phyloP scores from a whole-genome alignment of 148 eudicot genomes.

The Fagopyrum homotropicum region DNA sequence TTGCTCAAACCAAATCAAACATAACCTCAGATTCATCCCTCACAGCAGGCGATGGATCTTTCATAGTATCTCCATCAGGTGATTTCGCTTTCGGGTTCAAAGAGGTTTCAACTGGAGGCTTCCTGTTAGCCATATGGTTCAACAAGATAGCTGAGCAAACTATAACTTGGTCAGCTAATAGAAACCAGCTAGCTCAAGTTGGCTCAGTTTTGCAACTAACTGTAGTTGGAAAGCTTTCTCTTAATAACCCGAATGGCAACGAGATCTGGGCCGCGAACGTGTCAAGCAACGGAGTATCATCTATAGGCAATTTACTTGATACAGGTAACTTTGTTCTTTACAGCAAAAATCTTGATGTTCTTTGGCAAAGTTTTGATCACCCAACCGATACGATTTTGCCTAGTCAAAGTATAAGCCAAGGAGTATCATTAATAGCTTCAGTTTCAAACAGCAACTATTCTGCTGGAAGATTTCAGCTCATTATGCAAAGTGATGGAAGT shows the following conservation, averaged over 20 bases:
- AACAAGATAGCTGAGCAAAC: constrained; percentile 17
- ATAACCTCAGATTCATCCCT: constrained; percentile 3
- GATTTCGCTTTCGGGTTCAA: constrained; percentile 16
- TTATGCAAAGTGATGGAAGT: constrained; percentile 11
- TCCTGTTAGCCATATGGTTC: constrained; percentile 23
- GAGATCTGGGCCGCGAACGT: constrained; percentile 13
- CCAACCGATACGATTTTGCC: constrained; percentile 23
- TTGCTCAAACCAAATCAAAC: background rate
- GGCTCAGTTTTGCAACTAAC: constrained; percentile 15
- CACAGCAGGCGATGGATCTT: background rate
- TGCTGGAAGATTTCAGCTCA: constrained; percentile 14
- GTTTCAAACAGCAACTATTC: background rate
- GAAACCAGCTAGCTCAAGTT: background rate
- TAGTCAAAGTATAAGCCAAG: constrained; percentile 4
- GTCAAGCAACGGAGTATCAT: background rate
- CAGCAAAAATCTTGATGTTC: background rate
- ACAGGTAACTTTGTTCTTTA: constrained; percentile 4
- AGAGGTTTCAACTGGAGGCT: background rate
- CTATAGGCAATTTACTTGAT: background rate
- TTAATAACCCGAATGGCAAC: constrained; percentile 15
- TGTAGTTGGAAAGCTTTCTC: constrained; percentile 11
- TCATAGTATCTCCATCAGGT: constrained; percentile 9
- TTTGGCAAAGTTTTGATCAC: constrained; percentile 17
- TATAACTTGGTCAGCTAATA: constrained; percentile 21
- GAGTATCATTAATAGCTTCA: background rate